These are phyloP conservation scores for Collybiopsis luxurians DNA, from an alignment of 768 basidiomycete species.

Conservation along the genomic window DNA sequence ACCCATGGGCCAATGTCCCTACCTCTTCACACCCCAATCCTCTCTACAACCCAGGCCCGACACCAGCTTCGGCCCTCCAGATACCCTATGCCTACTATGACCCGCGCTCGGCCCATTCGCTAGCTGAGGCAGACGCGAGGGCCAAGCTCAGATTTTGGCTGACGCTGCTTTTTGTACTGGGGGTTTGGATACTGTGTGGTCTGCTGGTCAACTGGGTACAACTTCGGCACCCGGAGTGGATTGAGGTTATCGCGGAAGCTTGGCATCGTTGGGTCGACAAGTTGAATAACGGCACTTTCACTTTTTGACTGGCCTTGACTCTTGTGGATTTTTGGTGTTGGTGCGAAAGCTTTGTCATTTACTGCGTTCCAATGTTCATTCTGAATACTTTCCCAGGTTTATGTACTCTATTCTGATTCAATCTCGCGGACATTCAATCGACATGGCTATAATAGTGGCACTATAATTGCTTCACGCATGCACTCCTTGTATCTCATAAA, in stretches of 20 bases:
- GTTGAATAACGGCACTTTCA: too few species aligned
- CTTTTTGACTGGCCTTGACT: not conserved
- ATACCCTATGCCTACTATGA: slow-evolving; percentile 40
- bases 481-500: too few species aligned
- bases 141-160: slow-evolving; percentile 36
- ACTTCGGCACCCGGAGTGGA: not conserved
- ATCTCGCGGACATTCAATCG: too few species aligned
- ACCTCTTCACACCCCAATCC: slow-evolving; percentile 4
- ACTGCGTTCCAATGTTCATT: too few species aligned
- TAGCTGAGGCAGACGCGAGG: slow-evolving; percentile 29
- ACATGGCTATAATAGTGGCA: too few species aligned
- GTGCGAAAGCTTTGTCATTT: not conserved
- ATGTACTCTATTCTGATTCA: too few species aligned
- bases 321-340: not conserved
- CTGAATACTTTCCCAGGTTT: too few species aligned
- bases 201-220: slow-evolving; percentile 15
- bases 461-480: too few species aligned
- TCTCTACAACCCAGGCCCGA: not conserved
- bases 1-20: slow-evolving; percentile 4
- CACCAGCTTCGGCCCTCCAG: slow-evolving; percentile 10
- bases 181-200: slow-evolving; percentile 24
- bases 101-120: slow-evolving; percentile 25
- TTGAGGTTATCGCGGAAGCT: not conserved
- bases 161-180: slow-evolving; percentile 27
- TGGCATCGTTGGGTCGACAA: not conserved